Evolutionary conservation across 1,139 yeast species (phyloP).

Genomic region (Candida neerlandica): DNA sequence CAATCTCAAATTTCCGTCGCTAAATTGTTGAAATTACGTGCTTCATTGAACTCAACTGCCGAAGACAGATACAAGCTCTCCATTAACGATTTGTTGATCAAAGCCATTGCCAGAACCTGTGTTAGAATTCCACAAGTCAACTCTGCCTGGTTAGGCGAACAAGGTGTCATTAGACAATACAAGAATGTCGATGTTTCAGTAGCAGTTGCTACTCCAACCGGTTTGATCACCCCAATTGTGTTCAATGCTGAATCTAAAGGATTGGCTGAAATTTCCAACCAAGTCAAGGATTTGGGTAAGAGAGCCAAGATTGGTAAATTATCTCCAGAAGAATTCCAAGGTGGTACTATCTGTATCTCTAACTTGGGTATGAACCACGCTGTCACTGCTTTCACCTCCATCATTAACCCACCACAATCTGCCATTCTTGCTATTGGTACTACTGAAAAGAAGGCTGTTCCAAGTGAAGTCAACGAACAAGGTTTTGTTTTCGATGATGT

Average conservation of each 20-base stretch:
- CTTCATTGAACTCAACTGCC: conserved; percentile 81
- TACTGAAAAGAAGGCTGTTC: conserved; percentile 88
- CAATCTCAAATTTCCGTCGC: conserved; percentile 84
- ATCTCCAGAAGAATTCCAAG: conserved; percentile 95
- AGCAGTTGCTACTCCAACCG: conserved; percentile 98
- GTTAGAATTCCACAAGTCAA: conserved; percentile 91
- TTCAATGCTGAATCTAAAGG: conserved; percentile 88
- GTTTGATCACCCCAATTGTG: conserved; percentile 94
- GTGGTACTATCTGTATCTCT: conserved; percentile 97
- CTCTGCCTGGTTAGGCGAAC: conserved; percentile 88
- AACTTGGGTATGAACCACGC: conserved; percentile 99
- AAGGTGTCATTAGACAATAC: conserved; percentile 92
- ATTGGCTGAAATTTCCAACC: conserved; percentile 73
- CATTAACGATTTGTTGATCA: conserved; percentile 90
- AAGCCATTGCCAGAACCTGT: conserved; percentile 91
- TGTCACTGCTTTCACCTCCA: conserved; percentile 88
- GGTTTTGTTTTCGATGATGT: conserved; percentile 93
- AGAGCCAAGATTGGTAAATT: conserved; percentile 95
- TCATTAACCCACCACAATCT: conserved; percentile 96
- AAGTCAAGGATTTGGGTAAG: conserved; percentile 90
- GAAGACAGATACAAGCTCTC: conserved; percentile 90
- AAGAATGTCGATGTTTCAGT: conserved; percentile 93
- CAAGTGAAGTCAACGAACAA: conserved; percentile 85
- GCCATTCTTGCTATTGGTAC: conserved; percentile 95
- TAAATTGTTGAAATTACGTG: conserved; percentile 89